Evolutionary conservation across 768 basidiomycete genomes (phyloP).

Genomic region (Dioszegia aurantiaca): DNA sequence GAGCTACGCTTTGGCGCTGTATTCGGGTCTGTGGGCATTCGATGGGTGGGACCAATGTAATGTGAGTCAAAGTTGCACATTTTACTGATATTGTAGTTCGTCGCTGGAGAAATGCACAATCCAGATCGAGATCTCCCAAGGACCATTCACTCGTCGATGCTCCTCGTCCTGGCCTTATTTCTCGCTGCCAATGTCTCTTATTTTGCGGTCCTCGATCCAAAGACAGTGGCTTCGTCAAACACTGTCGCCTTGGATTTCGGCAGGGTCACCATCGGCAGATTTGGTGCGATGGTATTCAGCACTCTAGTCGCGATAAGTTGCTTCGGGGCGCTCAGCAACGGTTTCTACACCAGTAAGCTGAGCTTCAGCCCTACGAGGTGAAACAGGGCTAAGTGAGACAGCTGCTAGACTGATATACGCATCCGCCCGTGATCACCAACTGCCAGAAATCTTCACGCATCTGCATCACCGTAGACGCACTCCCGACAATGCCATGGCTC

Average conservation of each 20-base stretch:
- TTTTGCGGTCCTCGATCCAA: slow-evolving; percentile 73
- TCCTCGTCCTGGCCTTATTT: slow-evolving; percentile 70
- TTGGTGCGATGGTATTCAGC: slow-evolving; percentile 85
- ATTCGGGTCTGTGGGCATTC: slow-evolving; percentile 90
- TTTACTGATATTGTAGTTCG: slow-evolving; percentile 56
- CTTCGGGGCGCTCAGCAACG: slow-evolving; percentile 89
- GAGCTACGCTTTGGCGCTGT: slow-evolving; percentile 85
- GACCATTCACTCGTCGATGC: slow-evolving; percentile 87
- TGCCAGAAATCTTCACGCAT: slow-evolving; percentile 78
- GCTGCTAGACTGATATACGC: slow-evolving; percentile 81
- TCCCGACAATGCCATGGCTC: slow-evolving; percentile 78
- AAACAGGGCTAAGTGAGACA: slow-evolving; percentile 59
- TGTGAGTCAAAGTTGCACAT: slow-evolving; percentile 26
- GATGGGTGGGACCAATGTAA: slow-evolving; percentile 86
- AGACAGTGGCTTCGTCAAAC: slow-evolving; percentile 48
- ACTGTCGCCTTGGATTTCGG: slow-evolving; percentile 75
- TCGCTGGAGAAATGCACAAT: slow-evolving; percentile 80
- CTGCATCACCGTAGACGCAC: slow-evolving; percentile 73
- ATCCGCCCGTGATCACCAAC: slow-evolving; percentile 80
- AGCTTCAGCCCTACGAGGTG: slow-evolving; percentile 24
- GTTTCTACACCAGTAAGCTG: slow-evolving; percentile 33
- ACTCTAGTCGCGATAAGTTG: slow-evolving; percentile 90
- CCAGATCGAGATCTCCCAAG: slow-evolving; percentile 82
- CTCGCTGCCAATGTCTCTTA: slow-evolving; percentile 81
- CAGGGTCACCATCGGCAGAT: slow-evolving; percentile 73